These are phyloP conservation scores for Colletotrichum orbiculare DNA, from an alignment of 2,329 filamentous ascomycete genomes.

Conservation along the genomic window DNA sequence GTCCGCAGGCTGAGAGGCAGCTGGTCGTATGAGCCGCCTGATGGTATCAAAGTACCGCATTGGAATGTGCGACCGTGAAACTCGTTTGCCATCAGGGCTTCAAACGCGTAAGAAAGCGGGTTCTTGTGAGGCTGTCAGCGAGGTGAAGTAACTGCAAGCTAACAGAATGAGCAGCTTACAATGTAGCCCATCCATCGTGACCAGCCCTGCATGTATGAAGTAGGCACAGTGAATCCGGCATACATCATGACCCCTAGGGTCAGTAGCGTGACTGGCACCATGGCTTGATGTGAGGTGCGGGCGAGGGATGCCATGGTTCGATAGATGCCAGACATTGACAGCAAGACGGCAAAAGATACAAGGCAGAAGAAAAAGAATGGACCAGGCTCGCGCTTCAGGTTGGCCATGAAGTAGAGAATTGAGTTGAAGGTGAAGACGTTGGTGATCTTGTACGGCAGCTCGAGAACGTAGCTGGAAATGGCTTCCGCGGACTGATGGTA, in stretches of 20 bases:
- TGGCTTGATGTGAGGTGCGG: constrained; percentile 44
- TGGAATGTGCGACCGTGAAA: constrained; percentile 73
- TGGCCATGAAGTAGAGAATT: constrained; percentile 74
- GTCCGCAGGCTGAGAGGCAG: constrained; percentile 52
- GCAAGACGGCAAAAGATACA: constrained; percentile 48
- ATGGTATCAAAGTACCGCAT: constrained; percentile 60
- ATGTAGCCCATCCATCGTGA: constrained; percentile 86
- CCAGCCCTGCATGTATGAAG: constrained; percentile 80
- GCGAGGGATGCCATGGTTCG: constrained; percentile 44
- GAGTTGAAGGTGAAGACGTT: constrained; percentile 70
- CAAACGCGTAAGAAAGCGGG: constrained; percentile 83
- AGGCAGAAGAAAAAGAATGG: constrained; percentile 71
- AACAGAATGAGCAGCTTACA: too few species aligned
- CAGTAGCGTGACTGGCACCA: constrained; percentile 66
- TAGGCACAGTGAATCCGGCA: constrained; percentile 76
- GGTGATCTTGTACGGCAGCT: constrained; percentile 70
- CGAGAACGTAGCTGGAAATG: constrained; percentile 71
- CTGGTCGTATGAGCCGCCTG: constrained; percentile 48
- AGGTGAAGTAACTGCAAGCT: too few species aligned
- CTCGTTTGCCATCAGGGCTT: constrained; percentile 85
- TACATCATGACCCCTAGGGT: constrained; percentile 76
- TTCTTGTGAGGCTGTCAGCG: constrained; percentile 50
- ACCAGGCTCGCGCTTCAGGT: constrained; percentile 67
- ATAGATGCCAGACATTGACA: constrained; percentile 45
- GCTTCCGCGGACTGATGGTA: constrained; percentile 62